Evolutionary conservation across 1,284 basidiomycete genomes (phyloP).

Genomic region (Kalmanozyma brasiliensis): DNA sequence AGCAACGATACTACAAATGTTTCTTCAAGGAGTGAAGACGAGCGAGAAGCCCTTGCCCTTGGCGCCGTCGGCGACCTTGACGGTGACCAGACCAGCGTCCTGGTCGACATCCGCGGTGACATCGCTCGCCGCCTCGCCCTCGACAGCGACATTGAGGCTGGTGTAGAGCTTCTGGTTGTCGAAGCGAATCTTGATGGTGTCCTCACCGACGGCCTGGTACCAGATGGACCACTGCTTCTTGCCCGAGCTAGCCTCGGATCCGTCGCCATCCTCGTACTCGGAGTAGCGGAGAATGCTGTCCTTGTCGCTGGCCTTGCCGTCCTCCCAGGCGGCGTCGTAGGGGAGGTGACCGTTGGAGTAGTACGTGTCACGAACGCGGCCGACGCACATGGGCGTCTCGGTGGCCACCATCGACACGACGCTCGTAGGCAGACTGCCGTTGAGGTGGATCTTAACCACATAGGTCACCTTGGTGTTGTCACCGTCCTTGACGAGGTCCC

Average conservation of each 20-base stretch:
- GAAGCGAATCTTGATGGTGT: constrained; percentile 49
- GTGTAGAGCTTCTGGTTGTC: constrained; percentile 56
- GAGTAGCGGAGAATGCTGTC: constrained; percentile 44
- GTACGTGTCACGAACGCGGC: constrained; percentile 54
- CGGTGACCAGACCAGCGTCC: constrained; percentile 38
- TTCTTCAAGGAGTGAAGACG: constrained; percentile 39
- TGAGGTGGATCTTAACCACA: constrained; percentile 62
- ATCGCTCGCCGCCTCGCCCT: constrained; percentile 44
- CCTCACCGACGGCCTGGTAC: constrained; percentile 45
- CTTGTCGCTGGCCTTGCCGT: constrained; percentile 11
- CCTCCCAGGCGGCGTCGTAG: constrained; percentile 42
- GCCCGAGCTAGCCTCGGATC: constrained; percentile 46
- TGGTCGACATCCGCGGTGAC: constrained; percentile 46
- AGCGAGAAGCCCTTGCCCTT: constrained; percentile 52
- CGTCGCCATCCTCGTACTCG: constrained; percentile 56
- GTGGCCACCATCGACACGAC: constrained; percentile 56
- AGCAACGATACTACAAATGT: background rate
- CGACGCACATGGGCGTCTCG: constrained; percentile 64
- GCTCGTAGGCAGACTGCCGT: constrained; percentile 56
- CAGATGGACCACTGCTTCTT: constrained; percentile 54
- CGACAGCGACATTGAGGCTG: constrained; percentile 40
- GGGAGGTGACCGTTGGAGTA: constrained; percentile 55
- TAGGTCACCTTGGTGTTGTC: constrained; percentile 56
- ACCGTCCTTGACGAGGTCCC: constrained; percentile 54
- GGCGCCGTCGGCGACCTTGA: constrained; percentile 46